Percentiles rank a stretch among this genome's conserved stretches.
Evolutionary conservation across 805 yeast genomes (phyloP).

Genomic region (Yamadazyma paraphyllophila): DNA sequence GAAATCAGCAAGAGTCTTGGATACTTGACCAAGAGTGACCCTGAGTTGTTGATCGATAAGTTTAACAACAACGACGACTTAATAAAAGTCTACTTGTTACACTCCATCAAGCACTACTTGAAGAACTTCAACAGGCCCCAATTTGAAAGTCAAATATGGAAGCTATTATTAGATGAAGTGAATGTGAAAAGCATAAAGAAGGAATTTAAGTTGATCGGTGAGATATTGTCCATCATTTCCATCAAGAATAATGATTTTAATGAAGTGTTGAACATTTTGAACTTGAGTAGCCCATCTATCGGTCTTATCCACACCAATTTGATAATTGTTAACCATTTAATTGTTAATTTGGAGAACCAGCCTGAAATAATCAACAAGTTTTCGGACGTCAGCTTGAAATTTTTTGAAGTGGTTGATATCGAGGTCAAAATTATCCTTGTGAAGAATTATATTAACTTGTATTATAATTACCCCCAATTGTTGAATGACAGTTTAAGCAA

Average conservation of each 20-base stretch:
- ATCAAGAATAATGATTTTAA: constrained; percentile 16
- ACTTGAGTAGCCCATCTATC: constrained; percentile 10
- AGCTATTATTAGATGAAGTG: constrained; percentile 12
- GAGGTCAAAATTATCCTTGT: constrained; percentile 41
- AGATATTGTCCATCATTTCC: constrained; percentile 29
- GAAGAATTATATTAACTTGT: constrained; percentile 14
- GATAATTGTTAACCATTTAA: constrained; percentile 31
- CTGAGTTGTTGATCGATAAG: constrained; percentile 29
- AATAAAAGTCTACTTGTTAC: constrained; percentile 15
- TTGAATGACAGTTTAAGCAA: constrained; percentile 17
- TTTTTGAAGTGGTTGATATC: constrained; percentile 35
- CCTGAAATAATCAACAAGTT: constrained; percentile 13
- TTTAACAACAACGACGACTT: constrained; percentile 11
- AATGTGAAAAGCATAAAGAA: constrained; percentile 11
- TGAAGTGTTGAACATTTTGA: constrained; percentile 15
- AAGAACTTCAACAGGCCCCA: constrained; percentile 20
- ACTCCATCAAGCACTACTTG: constrained; percentile 21
- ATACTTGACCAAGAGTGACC: constrained; percentile 38
- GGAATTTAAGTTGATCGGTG: constrained; percentile 34
- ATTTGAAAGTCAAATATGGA: constrained; percentile 25
- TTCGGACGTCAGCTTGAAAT: constrained; percentile 14
- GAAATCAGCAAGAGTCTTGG: constrained; percentile 58
- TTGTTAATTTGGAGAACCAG: constrained; percentile 1
- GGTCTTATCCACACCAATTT: constrained; percentile 27
- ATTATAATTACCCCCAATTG: constrained; percentile 9